These are phyloP conservation scores for Priceomyces castillae DNA, from an alignment of 805 yeast species.

Conservation along the genomic window DNA sequence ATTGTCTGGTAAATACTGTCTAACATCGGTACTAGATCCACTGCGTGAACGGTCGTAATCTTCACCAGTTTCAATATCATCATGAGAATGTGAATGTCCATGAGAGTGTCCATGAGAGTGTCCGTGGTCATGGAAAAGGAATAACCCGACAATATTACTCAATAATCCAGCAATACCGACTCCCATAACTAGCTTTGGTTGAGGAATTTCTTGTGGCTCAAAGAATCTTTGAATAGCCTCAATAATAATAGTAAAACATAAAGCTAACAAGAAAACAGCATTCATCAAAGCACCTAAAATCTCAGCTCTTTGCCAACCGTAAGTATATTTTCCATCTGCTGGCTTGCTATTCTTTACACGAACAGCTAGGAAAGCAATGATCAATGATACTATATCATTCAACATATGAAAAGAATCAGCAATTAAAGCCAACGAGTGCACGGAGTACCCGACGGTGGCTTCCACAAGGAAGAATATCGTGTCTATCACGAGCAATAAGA, in stretches of 20 bases:
- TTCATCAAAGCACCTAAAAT: slow-evolving; percentile 92
- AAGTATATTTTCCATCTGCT: slow-evolving; percentile 87
- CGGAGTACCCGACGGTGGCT: slow-evolving; percentile 81
- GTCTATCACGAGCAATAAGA: slow-evolving; percentile 70
- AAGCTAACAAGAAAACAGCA: slow-evolving; percentile 88
- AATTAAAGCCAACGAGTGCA: slow-evolving; percentile 88
- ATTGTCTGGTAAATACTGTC: slow-evolving; percentile 44
- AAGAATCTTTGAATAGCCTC: slow-evolving; percentile 91
- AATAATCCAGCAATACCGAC: slow-evolving; percentile 83
- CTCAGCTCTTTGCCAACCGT: slow-evolving; percentile 98
- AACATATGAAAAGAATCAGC: slow-evolving; percentile 98
- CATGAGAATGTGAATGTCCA: slow-evolving; percentile 51
- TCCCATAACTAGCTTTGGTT: slow-evolving; percentile 75
- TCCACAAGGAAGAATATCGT: slow-evolving; percentile 82
- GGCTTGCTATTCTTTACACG: slow-evolving; percentile 76
- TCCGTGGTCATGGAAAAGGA: slow-evolving; percentile 78
- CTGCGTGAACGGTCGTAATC: slow-evolving; percentile 3
- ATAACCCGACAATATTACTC: slow-evolving; percentile 80
- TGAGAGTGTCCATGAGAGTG: slow-evolving; percentile 49
- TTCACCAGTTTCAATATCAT: slow-evolving; percentile 7
- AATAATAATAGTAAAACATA: slow-evolving; percentile 86
- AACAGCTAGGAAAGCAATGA: slow-evolving; percentile 96
- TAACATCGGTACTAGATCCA: slow-evolving; percentile 25
- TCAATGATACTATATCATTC: slow-evolving; percentile 84
- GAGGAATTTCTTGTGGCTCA: slow-evolving; percentile 72